Evolutionary conservation across 345 rosid genomes (phyloP), one percentile per base, ranked within the genome.

Genomic region (Balakata baccata): DNA sequence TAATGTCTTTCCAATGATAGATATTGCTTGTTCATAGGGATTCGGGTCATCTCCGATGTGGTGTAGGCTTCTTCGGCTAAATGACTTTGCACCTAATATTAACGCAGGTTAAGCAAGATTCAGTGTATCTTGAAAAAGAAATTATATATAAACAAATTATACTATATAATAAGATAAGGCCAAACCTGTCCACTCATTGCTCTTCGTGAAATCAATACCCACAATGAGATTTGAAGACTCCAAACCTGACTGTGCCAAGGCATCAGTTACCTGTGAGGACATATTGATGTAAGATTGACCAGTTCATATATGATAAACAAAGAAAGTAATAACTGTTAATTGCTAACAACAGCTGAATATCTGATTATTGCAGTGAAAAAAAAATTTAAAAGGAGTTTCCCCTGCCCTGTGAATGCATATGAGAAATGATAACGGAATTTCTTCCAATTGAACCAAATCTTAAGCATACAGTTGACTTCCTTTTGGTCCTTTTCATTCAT

Each of bases 171-270:
- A 52, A 14, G 57, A 69, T 17, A 14, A 65, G 59, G 70, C 47
- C 45, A 23, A 73, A 90, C 98, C 98, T 84, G 98, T 90, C 98
- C 98, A 92, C 37, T 94, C 98, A 11, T 94, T 94, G 87, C 98
- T 94, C 86, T 92, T 94, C 2, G 98, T 94, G 84, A 92, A 90
- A 85, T 92, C 98, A 75, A 94, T 86, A 67, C 97, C 97, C 34
- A 94, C 93, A 43, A 94, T 92, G 45, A 94, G 85, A 81, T 94
- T 94, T 46, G 98, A 90, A 25, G 98, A 94, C 84, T 92, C 98
- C 14, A 94, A 85, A 53, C 98, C 98, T 54, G 98, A 90, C 58
- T 83, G 84, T 13, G 89, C 65, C 38, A 94, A 89, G 12, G 94
- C 97, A 75, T 83, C 83, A 53, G 98, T 88, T 60, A 94, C 98